Base-by-base conservation (phyloP, 2,329 filamentous ascomycete genomes). In the Lasiodiplodia hormozganensis region DNA sequence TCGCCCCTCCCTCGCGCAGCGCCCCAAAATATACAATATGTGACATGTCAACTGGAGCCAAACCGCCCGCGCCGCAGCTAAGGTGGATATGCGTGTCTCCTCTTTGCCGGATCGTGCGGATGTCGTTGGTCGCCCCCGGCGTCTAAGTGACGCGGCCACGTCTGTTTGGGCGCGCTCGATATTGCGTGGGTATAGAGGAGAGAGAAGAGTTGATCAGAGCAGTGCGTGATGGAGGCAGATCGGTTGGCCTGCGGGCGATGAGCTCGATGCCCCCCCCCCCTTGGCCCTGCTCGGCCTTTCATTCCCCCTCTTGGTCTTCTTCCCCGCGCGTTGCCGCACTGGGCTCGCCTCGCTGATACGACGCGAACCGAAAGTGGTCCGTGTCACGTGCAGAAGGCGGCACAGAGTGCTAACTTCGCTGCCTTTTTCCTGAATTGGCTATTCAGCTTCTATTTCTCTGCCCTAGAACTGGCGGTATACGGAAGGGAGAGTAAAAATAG, bases 351-450 rank as follows among this genome's bases (percentile, higher is more conserved):
- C 58, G 14, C 58, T 62, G 31, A 52, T 38, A 38, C 60, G 43
- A 47, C 43, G 43, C 43, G 43, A 47, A 47, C 43, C 43, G 60
- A 64, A 34, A 64, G 60, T 64, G 60, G 60, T 52, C 18, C 47
- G 43, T 62, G 36, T 64, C 60, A 64, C 60, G 60, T 64, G 60
- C 60, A 64, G 28, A 31, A 38, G 8, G 60, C 43, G 60, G 60
- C 60, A 51, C 60, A 14, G 31, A 14, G 28, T 52, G 43, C 43
- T 21, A 3, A 18, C n/a, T 2, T 11, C 28, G n/a, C 8, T 23
- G 25, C 21, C 36, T 21, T n/a, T 25, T 60, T 23, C 56, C 56
- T 28, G 14, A 16, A 16, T 5, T 14, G 38, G 56, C 12, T 57
- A 38, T 11, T 38, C 31, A 8, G 31, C 8, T 7, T 34, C 7